A percentile compares a stretch with the other conserved stretches of the same genome.
Conservation (phyloP, 805 yeast genomes). For the Yamadazyma ubonensis region DNA sequence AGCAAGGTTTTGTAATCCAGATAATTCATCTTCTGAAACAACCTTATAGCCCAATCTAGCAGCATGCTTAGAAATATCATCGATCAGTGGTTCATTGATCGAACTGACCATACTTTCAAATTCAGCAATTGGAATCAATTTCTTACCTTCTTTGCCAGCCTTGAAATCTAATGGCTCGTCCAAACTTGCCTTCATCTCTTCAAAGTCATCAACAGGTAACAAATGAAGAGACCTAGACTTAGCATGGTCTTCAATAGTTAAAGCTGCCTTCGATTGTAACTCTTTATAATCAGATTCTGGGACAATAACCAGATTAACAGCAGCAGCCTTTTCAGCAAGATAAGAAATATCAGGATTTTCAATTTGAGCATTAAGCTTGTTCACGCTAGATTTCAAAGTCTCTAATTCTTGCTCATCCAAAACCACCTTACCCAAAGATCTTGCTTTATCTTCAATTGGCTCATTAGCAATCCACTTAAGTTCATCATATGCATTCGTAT, state of each 20-base stretch:
- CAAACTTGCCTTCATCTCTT: background rate
- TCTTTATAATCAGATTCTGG: conserved; percentile 17
- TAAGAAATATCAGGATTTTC: conserved; percentile 1
- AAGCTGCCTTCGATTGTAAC: conserved; percentile 11
- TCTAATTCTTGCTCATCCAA: conserved; percentile 10
- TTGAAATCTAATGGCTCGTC: conserved; percentile 10
- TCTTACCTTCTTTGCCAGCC: conserved; percentile 8
- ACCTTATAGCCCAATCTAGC: background rate
- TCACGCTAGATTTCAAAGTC: conserved; percentile 13
- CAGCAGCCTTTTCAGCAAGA: conserved; percentile 3
- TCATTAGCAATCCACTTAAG: conserved; percentile 12
- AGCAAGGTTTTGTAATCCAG: conserved; percentile 1
- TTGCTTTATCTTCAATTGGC: conserved; percentile 14
- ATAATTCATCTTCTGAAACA: background rate
- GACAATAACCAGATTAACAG: conserved; percentile 13
- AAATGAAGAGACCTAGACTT: conserved; percentile 3
- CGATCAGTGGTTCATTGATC: conserved; percentile 6
- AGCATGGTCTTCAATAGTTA: conserved; percentile 15
- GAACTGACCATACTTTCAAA: conserved; percentile 10
- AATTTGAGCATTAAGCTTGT: conserved; percentile 5
- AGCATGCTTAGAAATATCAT: conserved; percentile 1
- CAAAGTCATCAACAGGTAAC: conserved; percentile 3
- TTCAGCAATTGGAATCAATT: conserved; percentile 5
- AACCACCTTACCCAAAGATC: conserved; percentile 3
- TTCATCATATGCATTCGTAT: conserved; percentile 16